Evolutionary conservation across 177 flowering plant species (phyloP).

Genomic region (Vitis hybrid): DNA sequence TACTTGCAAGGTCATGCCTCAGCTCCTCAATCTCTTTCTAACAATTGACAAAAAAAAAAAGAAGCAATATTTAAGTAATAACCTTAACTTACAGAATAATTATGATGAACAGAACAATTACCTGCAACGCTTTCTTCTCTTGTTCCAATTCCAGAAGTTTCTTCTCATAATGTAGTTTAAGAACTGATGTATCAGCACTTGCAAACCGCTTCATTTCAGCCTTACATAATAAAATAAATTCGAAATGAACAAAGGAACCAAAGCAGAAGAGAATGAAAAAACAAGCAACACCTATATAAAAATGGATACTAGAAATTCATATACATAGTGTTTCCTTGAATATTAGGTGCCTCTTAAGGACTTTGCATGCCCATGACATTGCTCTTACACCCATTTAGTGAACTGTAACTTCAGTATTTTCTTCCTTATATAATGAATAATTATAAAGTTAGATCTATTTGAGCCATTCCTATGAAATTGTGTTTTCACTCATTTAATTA

Average conservation of each 20-base stretch:
- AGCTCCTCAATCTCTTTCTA: constrained; percentile 94
- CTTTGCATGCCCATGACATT: neutral
- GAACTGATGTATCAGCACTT: constrained; percentile 64
- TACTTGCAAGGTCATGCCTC: constrained; percentile 54
- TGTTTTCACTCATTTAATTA: neutral
- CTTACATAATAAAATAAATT: constrained; percentile 34
- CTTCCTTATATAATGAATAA: neutral
- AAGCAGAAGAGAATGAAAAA: neutral
- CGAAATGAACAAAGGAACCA: neutral
- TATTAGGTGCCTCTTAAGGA: neutral
- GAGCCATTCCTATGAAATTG: too few relatives aligned
- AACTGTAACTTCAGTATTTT: neutral
- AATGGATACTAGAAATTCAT: too few relatives aligned
- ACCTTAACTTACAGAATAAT: neutral
- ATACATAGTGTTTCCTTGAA: neutral
- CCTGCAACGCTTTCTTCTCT: constrained; percentile 77
- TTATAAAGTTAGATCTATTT: neutral
- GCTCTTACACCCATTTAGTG: neutral
- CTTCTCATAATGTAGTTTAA: constrained; percentile 94
- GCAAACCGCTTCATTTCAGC: constrained; percentile 93
- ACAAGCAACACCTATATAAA: neutral
- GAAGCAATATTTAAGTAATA: neutral
- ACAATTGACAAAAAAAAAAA: constrained; percentile 12
- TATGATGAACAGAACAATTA: constrained; percentile 15
- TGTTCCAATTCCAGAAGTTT: constrained; percentile 87